Base-by-base conservation (phyloP, 2,329 filamentous ascomycete species). In the Aulographum hederae region DNA sequence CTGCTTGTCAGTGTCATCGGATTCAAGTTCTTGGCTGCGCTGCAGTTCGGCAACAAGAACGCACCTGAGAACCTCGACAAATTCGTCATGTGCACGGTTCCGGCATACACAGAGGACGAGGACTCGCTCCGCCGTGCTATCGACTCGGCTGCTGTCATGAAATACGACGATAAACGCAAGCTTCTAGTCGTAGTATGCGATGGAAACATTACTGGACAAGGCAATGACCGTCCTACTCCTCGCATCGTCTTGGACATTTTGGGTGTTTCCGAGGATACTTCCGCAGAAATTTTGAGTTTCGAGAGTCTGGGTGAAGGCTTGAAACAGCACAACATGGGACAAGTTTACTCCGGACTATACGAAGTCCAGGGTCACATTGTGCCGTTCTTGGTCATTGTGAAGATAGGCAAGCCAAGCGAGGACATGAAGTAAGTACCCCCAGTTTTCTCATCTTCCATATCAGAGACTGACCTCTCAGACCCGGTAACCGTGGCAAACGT, bases 241-340 rank as follows among this genome's bases (percentile, higher is more conserved):
- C 74, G 85, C 38, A 98, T 98, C 42, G 85, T 98, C 16, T 67
- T 98, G 33, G 89, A 98, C 46, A 98, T 98, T 61, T 66, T 98
- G 4, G 89, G 89, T 40, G 89, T 98, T 18, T 78, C 84, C 2
- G 85, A 94, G 43, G 80, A 77, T 2, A 79, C 94, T 12, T 86
- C 98, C 47, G 89, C 91, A 1, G 86, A 95, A 51, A 82, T 89
- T 3, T 65, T 98, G 35, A 94, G 84, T 63, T 98, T 98, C 45
- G 86, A 98, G 52, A 86, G 82, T 48, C 69, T 98, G 21, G 89
- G 89, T 36, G 86, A 95, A 56, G 89, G 89, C 50, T 71, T 78
- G 58, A 93, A 92, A 60, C 89, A 95, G 54, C 89, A 95, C 63
- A 98, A 98, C 56, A 95, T 95, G 86, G 89, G 80, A 54, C 98